Base-by-base conservation (phyloP, 768 basidiomycete species). In the Phanerochaete carnosa region DNA sequence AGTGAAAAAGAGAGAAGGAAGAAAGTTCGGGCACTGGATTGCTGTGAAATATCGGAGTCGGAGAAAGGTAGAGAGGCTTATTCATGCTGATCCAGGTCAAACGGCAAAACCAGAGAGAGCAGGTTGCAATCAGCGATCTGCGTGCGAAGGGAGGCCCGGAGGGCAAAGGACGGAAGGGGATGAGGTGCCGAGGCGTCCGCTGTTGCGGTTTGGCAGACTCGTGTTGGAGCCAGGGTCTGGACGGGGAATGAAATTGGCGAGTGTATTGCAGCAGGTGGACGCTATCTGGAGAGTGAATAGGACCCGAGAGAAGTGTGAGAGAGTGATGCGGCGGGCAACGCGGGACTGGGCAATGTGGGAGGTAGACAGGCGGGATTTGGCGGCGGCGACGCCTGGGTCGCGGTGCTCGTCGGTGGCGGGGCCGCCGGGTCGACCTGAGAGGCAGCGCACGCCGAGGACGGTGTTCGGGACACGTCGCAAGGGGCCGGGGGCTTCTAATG, bases 41-140 rank as follows among this genome's bases (percentile, higher is more conserved):
- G 39, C 39, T 43, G 39, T 43, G 39, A 43, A 43, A 43, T 43
- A 12, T 43, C 39, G 39, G 39, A 4, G 8, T 43, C 39, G 39
- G 39, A 43, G 39, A 35, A 35, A 35, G 33, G 33, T n/a, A n/a
- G n/a, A 15, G 33, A 35, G 33, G 33, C 33, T 35, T 35, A 35
- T 35, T 35, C 33, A 35, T 35, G 33, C 33, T 7, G 33, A 35
- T 35, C 8, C 33, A 35, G 33, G 33, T 35, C 15, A 35, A 35
- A 35, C 33, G 33, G 33, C 33, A 35, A 15, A 35, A 15, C 33
- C 33, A 28, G 50, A 16, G 30, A 11, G 52, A 16, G 30, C 47
- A 25, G 29, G 52, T 23, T 11, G 52, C 52, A 16, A 53, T 53
- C 52, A 33, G 52, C 52, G 52, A 53, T 53, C 52, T 53, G 52